Evolutionary conservation across 306 rosid species (phyloP).

Genomic region (Cicer arietinum): DNA sequence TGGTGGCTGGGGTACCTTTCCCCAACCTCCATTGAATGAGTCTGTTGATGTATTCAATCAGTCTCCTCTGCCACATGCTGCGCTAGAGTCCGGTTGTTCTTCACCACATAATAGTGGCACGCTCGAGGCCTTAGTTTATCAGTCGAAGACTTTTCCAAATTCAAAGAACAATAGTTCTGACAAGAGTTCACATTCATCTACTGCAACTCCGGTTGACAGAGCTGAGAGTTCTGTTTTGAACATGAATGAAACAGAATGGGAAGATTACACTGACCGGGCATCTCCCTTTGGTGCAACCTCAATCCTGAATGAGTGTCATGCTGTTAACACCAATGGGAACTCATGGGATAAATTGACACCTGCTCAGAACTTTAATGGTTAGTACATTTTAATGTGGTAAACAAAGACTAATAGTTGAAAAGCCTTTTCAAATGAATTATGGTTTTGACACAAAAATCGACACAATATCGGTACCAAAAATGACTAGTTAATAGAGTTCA

Average conservation of each 20-base stretch:
- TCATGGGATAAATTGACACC: constrained; percentile 61
- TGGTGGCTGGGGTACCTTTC: constrained; percentile 70
- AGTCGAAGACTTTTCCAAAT: constrained; percentile 57
- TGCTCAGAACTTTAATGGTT: constrained; percentile 63
- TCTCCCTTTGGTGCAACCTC: constrained; percentile 74
- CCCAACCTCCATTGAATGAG: constrained; percentile 65
- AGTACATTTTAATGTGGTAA: constrained; percentile 44
- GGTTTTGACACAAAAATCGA: no score
- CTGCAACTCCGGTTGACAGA: constrained; percentile 64
- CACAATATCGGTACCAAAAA: no score
- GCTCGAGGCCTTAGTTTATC: constrained; percentile 74
- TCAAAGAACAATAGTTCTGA: constrained; percentile 61
- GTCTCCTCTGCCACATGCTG: constrained; percentile 59
- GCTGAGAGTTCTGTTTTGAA: constrained; percentile 64
- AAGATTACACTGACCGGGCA: constrained; percentile 62
- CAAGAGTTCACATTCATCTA: constrained; percentile 78
- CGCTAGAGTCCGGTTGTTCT: constrained; percentile 61
- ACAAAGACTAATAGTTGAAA: constrained; percentile 20
- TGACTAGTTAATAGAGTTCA: no score
- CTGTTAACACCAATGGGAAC: constrained; percentile 62
- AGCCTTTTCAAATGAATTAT: neutral
- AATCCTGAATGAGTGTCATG: constrained; percentile 61
- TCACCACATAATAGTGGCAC: constrained; percentile 73
- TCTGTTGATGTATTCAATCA: constrained; percentile 70
- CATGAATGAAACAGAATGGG: constrained; percentile 67